Conservation (phyloP, 2,329 filamentous ascomycete species). For the Nannizzia gypsea region DNA sequence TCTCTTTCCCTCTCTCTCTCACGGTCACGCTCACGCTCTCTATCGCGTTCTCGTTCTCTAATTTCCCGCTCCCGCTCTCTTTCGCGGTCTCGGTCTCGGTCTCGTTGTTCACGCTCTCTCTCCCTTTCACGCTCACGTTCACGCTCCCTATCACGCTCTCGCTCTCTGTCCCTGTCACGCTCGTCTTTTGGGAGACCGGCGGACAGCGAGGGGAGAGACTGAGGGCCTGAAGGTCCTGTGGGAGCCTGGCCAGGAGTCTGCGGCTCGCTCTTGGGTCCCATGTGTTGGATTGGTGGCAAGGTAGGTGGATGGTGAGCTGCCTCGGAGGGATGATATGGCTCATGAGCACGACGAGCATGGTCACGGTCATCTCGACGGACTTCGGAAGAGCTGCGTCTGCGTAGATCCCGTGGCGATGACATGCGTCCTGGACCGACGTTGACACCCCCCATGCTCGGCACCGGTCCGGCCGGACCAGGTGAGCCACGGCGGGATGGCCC, state of each 20-base stretch:
- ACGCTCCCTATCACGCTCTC: neutral
- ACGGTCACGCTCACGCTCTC: neutral
- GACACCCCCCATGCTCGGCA: constrained; percentile 34
- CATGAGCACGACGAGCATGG: constrained; percentile 59
- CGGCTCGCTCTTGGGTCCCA: constrained; percentile 41
- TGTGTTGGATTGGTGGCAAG: constrained; percentile 40
- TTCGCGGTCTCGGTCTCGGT: neutral
- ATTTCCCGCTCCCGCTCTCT: neutral
- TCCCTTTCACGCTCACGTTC: neutral
- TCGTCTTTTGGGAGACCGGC: constrained; percentile 42
- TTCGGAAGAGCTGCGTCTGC: constrained; percentile 69
- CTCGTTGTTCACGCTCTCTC: neutral
- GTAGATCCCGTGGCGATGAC: constrained; percentile 57
- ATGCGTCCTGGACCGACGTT: constrained; percentile 40
- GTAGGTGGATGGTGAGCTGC: constrained; percentile 72
- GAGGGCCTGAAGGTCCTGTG: constrained; percentile 21
- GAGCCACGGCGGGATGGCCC: constrained; percentile 31
- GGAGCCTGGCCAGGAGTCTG: neutral
- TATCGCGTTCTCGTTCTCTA: neutral
- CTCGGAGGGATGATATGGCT: constrained; percentile 83
- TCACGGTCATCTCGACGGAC: constrained; percentile 41
- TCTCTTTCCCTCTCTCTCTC: neutral
- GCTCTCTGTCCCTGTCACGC: constrained; percentile 14
- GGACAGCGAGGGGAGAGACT: constrained; percentile 24
- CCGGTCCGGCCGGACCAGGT: neutral